phyloP scores from a whole-genome alignment of 805 yeast species.

The Kazachstania bromeliacearum region DNA sequence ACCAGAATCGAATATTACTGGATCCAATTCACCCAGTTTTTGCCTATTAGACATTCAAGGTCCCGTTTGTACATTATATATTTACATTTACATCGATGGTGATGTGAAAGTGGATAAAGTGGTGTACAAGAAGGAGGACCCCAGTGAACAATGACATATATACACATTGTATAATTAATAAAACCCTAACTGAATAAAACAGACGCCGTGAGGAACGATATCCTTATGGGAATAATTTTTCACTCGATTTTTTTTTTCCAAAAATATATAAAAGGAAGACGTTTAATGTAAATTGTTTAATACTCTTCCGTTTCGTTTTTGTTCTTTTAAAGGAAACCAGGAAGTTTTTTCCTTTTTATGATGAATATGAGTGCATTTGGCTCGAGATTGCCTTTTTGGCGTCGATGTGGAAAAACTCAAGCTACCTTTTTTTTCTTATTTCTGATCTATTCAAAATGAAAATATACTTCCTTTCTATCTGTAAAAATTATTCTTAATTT shows the following conservation, averaged over 20 bases:
- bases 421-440: conserved; percentile 77
- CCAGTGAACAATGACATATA: too few species aligned
- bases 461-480: conserved; percentile 1
- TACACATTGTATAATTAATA: too few species aligned
- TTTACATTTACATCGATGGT: conserved; percentile 70
- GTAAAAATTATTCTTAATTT: too few species aligned
- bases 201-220: neutral
- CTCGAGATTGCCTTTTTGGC: conserved; percentile 74
- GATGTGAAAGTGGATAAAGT: conserved; percentile 90
- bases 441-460: conserved; percentile 36
- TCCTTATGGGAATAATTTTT: too few species aligned
- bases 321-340: conserved; percentile 11
- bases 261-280: conserved; percentile 12
- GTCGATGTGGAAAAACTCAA: conserved; percentile 98
- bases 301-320: neutral
- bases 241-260: neutral
- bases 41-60: conserved; percentile 84
- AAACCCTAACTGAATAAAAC: conserved; percentile 1
- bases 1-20: conserved; percentile 18
- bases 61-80: conserved; percentile 64
- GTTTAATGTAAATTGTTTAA: neutral
- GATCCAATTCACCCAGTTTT: conserved; percentile 65
- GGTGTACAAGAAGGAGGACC: conserved; percentile 42
- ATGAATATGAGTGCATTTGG: conserved; percentile 99
- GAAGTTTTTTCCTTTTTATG: conserved; percentile 40